Conservation (phyloP, 306 rosid genomes). For the Phaseolus lunatus region DNA sequence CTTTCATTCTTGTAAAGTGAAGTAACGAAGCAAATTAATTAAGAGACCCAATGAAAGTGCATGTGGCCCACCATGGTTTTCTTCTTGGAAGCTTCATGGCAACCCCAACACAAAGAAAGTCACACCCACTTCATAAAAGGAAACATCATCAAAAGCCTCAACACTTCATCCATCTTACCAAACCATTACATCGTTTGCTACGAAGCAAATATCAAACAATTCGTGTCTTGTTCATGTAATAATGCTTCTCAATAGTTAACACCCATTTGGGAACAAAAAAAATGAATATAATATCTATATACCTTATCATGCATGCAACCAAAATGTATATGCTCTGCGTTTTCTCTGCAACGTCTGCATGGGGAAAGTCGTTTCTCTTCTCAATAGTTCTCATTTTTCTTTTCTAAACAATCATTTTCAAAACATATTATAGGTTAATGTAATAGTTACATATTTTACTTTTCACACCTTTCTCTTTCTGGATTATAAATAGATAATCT, state of each 20-base stretch:
- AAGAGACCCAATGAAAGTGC: constrained; percentile 8
- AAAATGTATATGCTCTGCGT: constrained; percentile 3
- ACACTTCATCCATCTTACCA: not conserved
- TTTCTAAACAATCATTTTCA: too few species aligned
- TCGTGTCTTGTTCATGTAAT: not conserved
- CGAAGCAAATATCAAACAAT: not conserved
- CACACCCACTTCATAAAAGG: constrained; percentile 41
- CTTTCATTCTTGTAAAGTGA: constrained; percentile 17
- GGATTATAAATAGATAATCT: too few species aligned
- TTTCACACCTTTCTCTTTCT: too few species aligned
- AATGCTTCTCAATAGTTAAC: not conserved
- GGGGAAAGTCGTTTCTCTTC: not conserved
- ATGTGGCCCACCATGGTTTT: constrained; percentile 45
- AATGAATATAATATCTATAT: not conserved
- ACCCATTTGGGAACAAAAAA: not conserved
- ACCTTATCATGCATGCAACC: constrained; percentile 30
- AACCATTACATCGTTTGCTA: constrained; percentile 21
- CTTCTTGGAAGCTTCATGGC: constrained; percentile 62
- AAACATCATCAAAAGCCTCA: constrained; percentile 3
- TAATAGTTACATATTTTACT: too few species aligned
- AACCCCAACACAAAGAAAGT: constrained; percentile 36
- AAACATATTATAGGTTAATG: too few species aligned
- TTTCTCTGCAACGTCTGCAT: constrained; percentile 18
- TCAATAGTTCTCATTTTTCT: too few species aligned
- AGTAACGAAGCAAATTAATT: constrained; percentile 21